Percentiles rank a stretch among this genome's conserved stretches.
These are phyloP conservation scores for Colletotrichum cordylinicola DNA, from an alignment of 2,329 filamentous ascomycete genomes.

Conservation along the genomic window DNA sequence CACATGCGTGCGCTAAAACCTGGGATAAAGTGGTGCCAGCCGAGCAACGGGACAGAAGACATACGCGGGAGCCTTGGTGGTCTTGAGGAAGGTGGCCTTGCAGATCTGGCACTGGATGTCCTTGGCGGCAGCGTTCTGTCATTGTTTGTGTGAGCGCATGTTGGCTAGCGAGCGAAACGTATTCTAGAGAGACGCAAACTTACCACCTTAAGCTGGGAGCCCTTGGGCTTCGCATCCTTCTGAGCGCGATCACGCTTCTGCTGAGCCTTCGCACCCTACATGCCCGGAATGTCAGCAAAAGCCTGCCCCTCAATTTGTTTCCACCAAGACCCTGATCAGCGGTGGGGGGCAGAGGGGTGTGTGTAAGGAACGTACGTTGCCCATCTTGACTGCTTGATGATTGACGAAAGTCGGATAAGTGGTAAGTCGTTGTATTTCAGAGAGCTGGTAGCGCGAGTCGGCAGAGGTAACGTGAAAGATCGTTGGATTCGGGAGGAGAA, in stretches of 20 bases:
- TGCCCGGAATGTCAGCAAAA: slow-evolving; percentile 10
- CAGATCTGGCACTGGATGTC: slow-evolving; percentile 79
- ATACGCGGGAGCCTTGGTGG: slow-evolving; percentile 74
- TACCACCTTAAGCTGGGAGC: slow-evolving; percentile 73
- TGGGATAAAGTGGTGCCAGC: not conserved
- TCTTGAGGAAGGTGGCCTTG: slow-evolving; percentile 82
- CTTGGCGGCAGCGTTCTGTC: slow-evolving; percentile 74
- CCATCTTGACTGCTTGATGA: slow-evolving; percentile 7
- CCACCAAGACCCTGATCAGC: slow-evolving; percentile 19
- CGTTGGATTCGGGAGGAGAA: not conserved
- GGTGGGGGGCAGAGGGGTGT: not conserved
- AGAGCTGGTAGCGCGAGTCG: not conserved
- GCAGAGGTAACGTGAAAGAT: not conserved
- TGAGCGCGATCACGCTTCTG: slow-evolving; percentile 77
- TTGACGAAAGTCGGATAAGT: not conserved
- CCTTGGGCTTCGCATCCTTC: slow-evolving; percentile 62
- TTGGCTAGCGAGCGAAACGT: not conserved
- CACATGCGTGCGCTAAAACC: not conserved
- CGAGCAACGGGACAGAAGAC: slow-evolving; percentile 30
- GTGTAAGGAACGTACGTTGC: slow-evolving; percentile 24
- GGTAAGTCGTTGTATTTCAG: not conserved
- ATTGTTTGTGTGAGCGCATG: slow-evolving; percentile 18
- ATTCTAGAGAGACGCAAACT: slow-evolving; percentile 32
- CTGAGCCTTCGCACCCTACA: slow-evolving; percentile 68
- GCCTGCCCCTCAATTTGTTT: slow-evolving; percentile 20